Base-by-base conservation (phyloP, 306 rosid species). In the Prunus armeniaca region DNA sequence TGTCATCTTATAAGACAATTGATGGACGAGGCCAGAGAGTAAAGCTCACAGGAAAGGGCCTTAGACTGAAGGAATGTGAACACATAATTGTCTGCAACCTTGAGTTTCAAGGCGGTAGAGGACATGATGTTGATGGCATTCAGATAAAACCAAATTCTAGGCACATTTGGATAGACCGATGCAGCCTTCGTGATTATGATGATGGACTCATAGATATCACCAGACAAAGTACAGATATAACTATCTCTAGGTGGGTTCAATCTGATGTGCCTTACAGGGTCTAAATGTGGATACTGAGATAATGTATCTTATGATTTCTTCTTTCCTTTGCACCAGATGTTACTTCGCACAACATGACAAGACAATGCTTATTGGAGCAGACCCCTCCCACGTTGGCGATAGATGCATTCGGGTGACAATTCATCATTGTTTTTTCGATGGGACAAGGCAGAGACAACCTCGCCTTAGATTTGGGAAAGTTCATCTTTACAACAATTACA, bases 361-460 rank as follows among this genome's bases (percentile, higher is more conserved):
- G 80, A 82, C 82, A 6, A 78, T 82, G 86, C 86, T 82, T 22
- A 82, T 82, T 45, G 86, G 86, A 71, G 86, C 82, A 2, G 86
- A 82, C 73, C 64, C 82, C 54, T 73, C 86, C 12, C 86, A 82
- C 34, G 12, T 62, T 78, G 86, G 80, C 24, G 86, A 82, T 18
- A 73, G 82, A 69, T 82, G 86, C 79, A 78, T 82, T 74, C 80
- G 80, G 38, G 86, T 82, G 25, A 82, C 86, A 38, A 82, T 82
- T 46, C 86, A 82, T 63, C 82, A 82, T 78, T 82, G 82, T 55
- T 78, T 82, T 17, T 82, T 82, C 46, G 86, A 82, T 0, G 86
- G 82, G 52, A 82, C 86, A 28, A 70, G 82, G 69, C 86, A 82
- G 69, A 73, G 86, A 67, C 86, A 82, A 64, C 86, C 86, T 49